phyloP scores from a whole-genome alignment of 208 protist genomes.

The Strigomonas oncopelti region DNA sequence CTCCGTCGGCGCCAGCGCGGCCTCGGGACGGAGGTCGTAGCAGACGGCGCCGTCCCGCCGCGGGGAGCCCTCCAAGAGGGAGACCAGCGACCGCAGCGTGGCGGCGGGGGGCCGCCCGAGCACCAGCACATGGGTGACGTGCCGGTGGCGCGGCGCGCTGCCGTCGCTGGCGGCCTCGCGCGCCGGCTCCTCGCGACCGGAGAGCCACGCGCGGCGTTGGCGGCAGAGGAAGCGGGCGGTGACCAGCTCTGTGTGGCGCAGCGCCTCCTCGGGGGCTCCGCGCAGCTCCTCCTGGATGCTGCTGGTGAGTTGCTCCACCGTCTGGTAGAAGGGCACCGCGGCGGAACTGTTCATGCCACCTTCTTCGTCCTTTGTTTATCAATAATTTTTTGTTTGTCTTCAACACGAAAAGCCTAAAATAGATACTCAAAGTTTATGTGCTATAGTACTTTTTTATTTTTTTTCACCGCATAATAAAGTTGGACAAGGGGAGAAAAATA shows the following conservation, averaged over 20 bases:
- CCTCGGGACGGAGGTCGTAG: background rate
- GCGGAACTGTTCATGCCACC: background rate
- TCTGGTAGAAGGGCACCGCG: slow-evolving; percentile 9
- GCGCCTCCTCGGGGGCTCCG: background rate
- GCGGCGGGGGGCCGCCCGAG: slow-evolving; percentile 17
- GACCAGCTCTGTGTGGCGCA: slow-evolving; percentile 22
- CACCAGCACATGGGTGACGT: slow-evolving; percentile 18
- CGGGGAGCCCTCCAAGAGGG: background rate
- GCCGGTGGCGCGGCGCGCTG: background rate
- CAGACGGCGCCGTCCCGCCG: background rate
- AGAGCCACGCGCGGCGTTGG: slow-evolving; percentile 29
- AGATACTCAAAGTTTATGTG: slow-evolving; percentile 9
- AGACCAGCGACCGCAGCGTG: background rate
- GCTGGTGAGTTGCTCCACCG: slow-evolving; percentile 12
- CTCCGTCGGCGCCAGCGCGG: background rate
- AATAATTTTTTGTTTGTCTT: no score
- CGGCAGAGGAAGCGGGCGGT: slow-evolving; percentile 37
- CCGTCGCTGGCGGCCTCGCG: background rate
- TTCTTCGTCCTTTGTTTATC: no score
- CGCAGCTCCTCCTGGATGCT: background rate
- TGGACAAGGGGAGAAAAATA: no score
- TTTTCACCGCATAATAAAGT: no score
- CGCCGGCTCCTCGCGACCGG: slow-evolving; percentile 10
- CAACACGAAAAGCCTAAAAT: slow-evolving; percentile 16
- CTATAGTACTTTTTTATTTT: slow-evolving; percentile 1